Conservation (phyloP, 2,329 filamentous ascomycete species). For the Dactylellina drechsleri region DNA sequence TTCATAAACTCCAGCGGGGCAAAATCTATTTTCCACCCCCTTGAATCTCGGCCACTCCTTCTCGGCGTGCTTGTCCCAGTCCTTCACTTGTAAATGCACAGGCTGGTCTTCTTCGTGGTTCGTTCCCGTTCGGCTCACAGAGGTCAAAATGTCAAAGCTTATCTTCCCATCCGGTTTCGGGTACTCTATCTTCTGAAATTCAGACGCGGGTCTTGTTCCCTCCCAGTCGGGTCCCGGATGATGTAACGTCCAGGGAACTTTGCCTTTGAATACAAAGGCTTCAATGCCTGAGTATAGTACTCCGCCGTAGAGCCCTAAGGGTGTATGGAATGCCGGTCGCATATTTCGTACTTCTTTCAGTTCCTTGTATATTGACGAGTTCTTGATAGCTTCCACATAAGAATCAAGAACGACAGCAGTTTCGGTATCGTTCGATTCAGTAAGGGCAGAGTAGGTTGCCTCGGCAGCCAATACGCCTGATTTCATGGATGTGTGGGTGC, state of each 20-base stretch:
- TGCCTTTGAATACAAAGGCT: conserved; percentile 85
- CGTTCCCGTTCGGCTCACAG: conserved; percentile 91
- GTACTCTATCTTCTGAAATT: conserved; percentile 90
- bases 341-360: conserved; percentile 96
- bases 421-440: conserved; percentile 61
- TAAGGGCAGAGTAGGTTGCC: conserved; percentile 82
- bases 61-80: conserved; percentile 90
- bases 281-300: conserved; percentile 93
- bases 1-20: conserved; percentile 96
- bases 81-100: conserved; percentile 90
- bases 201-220: conserved; percentile 80
- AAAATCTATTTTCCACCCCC: conserved; percentile 95
- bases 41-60: conserved; percentile 87
- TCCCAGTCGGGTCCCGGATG: conserved; percentile 81
- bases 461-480: conserved; percentile 96
- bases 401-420: conserved; percentile 86
- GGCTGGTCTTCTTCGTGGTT: conserved; percentile 99
- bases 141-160: conserved; percentile 94
- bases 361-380: conserved; percentile 91
- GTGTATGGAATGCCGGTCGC: conserved; percentile 90
- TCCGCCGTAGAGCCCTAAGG: conserved; percentile 87
- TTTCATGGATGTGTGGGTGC: conserved; percentile 97
- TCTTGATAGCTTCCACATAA: conserved; percentile 88
- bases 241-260: conserved; percentile 88
- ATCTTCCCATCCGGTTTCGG: conserved; percentile 95